phyloP scores from a whole-genome alignment of 2,329 filamentous ascomycete species.

The Beauveria medogensis region DNA sequence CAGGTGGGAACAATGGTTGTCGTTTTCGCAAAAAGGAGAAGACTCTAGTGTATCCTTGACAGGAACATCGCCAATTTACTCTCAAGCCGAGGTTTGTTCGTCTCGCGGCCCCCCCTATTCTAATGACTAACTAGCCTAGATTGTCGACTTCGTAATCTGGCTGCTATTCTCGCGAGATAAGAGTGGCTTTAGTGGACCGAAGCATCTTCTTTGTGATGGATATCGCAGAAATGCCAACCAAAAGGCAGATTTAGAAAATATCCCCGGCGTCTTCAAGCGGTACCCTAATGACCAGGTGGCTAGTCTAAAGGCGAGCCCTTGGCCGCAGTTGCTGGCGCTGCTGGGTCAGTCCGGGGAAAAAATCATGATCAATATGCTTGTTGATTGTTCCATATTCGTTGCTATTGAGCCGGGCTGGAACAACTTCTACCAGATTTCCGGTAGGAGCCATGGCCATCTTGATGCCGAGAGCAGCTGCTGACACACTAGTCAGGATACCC shows the following conservation, averaged over 20 bases:
- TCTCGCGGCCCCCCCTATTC: not conserved
- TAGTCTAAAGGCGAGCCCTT: conserved; percentile 59
- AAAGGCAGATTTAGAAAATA: conserved; percentile 28
- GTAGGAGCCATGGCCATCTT: conserved; percentile 32
- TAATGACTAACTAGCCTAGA: conserved; percentile 38
- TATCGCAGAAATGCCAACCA: conserved; percentile 47
- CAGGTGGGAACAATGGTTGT: conserved; percentile 47
- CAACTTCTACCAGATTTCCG: conserved; percentile 74
- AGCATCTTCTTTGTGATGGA: conserved; percentile 78
- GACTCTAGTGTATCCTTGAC: conserved; percentile 49
- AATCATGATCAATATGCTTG: conserved; percentile 68
- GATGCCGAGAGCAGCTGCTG: not conserved
- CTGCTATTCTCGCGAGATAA: conserved; percentile 58
- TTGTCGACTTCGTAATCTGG: conserved; percentile 73
- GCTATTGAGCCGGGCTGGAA: conserved; percentile 49
- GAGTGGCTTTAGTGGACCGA: conserved; percentile 41
- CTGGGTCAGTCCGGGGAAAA: conserved; percentile 68
- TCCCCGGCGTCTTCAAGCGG: conserved; percentile 58
- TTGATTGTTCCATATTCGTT: conserved; percentile 70
- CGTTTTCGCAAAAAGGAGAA: conserved; percentile 55
- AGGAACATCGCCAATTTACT: conserved; percentile 39
- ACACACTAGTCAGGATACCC: conserved; percentile 34
- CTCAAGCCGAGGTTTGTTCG: conserved; percentile 54
- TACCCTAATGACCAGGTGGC: conserved; percentile 64
- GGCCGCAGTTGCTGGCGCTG: conserved; percentile 66